phyloP scores from a whole-genome alignment of 2,329 filamentous ascomycete species.

The Xylaria digitata region DNA sequence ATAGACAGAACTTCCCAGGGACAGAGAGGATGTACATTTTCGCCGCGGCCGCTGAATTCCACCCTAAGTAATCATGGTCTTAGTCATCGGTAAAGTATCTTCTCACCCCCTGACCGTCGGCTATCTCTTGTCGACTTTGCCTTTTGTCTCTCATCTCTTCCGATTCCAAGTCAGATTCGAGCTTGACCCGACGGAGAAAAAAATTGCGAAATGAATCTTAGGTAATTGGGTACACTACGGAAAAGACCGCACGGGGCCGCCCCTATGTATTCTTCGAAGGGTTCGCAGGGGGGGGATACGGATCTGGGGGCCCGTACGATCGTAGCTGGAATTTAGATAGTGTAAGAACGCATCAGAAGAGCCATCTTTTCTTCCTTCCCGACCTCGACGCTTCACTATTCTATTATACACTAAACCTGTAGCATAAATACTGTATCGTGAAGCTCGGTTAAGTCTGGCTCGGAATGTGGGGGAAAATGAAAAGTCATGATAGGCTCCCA shows the following conservation, averaged over 20 bases:
- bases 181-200: constrained; percentile 15
- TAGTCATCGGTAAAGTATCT: not conserved
- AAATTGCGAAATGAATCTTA: constrained; percentile 14
- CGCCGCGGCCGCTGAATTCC: too few species aligned
- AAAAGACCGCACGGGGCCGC: constrained; percentile 3
- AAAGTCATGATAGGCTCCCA: not conserved
- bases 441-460: not conserved
- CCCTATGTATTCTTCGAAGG: constrained; percentile 1
- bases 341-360: too few species aligned
- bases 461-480: constrained; percentile 7
- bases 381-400: not conserved
- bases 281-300: constrained; percentile 5
- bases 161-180: constrained; percentile 16
- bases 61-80: too few species aligned
- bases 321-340: not conserved
- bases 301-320: constrained; percentile 1
- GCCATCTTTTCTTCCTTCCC: not conserved
- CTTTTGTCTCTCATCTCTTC: not conserved
- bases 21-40: not conserved
- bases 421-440: too few species aligned
- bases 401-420: not conserved
- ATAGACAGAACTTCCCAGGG: not conserved
- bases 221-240: not conserved
- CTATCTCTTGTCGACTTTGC: constrained; percentile 25
- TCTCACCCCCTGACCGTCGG: constrained; percentile 19